phyloP scores from a whole-genome alignment of 1,139 yeast species.

The Debaryomycetaceae sp. region DNA sequence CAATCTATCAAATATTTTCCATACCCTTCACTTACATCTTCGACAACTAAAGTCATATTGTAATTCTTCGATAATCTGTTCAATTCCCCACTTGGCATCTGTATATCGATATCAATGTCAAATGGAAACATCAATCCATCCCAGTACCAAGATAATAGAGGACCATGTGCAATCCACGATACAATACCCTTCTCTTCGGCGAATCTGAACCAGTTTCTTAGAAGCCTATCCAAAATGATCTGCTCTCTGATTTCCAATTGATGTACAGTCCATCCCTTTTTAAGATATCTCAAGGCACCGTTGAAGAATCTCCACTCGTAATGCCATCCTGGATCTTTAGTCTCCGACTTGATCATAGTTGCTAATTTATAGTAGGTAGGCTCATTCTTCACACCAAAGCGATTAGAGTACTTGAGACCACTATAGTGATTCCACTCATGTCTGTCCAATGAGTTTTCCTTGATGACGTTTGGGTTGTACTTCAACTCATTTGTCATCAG shows the following conservation, averaged over 20 bases:
- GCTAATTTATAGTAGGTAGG: conserved; percentile 36
- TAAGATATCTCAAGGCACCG: conserved; percentile 23
- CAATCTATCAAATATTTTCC: conserved; percentile 34
- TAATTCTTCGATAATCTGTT: conserved; percentile 25
- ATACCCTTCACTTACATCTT: conserved; percentile 29
- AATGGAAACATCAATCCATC: conserved; percentile 36
- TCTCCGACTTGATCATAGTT: conserved; percentile 23
- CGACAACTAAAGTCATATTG: conserved; percentile 36
- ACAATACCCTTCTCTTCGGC: conserved; percentile 34
- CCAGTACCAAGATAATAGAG: conserved; percentile 42
- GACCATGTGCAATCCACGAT: conserved; percentile 54
- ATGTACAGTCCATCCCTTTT: conserved; percentile 18
- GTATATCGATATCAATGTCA: conserved; percentile 35
- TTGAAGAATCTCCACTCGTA: conserved; percentile 38
- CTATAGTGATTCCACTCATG: conserved; percentile 24
- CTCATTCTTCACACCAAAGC: conserved; percentile 13
- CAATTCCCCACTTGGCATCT: conserved; percentile 34
- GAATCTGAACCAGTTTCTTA: conserved; percentile 33
- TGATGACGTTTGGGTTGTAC: conserved; percentile 13
- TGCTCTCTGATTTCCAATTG: conserved; percentile 28
- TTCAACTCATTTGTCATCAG: conserved; percentile 24
- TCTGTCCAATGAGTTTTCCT: conserved; percentile 11
- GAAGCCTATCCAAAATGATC: conserved; percentile 28
- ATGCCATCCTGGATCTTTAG: conserved; percentile 37
- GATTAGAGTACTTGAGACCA: conserved; percentile 20